Evolutionary conservation across 2,329 filamentous ascomycete species (phyloP).

Genomic region (Hymenoscyphus albidus): DNA sequence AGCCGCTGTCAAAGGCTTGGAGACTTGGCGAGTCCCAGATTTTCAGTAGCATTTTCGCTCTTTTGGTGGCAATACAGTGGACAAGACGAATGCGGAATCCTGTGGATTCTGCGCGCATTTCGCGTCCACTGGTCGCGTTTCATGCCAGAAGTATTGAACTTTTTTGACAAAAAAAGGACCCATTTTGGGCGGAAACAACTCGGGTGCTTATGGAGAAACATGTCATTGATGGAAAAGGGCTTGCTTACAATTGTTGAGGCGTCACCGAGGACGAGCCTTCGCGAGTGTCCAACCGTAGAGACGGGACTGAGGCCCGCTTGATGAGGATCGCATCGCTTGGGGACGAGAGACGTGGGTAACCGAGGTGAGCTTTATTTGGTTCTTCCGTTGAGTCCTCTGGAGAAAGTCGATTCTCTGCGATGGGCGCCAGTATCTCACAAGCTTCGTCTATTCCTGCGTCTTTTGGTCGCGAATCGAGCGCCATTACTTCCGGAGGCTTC

Average conservation of each 20-base stretch:
- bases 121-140: not conserved
- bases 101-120: not conserved
- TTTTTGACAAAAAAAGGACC: not conserved
- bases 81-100: not conserved
- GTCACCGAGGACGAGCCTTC: constrained; percentile 15
- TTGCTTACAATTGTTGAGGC: constrained; percentile 24
- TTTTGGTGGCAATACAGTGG: not conserved
- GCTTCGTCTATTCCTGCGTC: constrained; percentile 13
- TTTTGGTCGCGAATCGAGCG: constrained; percentile 5
- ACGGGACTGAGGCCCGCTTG: constrained; percentile 27
- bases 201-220: not conserved
- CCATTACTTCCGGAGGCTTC: not conserved
- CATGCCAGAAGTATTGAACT: not conserved
- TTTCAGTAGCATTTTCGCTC: not conserved
- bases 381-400: constrained; percentile 6
- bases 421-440: constrained; percentile 25
- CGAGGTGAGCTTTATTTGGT: not conserved
- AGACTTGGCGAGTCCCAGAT: not conserved
- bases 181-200: not conserved
- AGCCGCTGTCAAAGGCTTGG: no score
- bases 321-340: constrained; percentile 36
- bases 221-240: not conserved
- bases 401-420: constrained; percentile 25
- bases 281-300: constrained; percentile 23
- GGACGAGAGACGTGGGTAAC: constrained; percentile 26